Conservation (phyloP, 2,329 filamentous ascomycete genomes). For the Exophiala sideris region DNA sequence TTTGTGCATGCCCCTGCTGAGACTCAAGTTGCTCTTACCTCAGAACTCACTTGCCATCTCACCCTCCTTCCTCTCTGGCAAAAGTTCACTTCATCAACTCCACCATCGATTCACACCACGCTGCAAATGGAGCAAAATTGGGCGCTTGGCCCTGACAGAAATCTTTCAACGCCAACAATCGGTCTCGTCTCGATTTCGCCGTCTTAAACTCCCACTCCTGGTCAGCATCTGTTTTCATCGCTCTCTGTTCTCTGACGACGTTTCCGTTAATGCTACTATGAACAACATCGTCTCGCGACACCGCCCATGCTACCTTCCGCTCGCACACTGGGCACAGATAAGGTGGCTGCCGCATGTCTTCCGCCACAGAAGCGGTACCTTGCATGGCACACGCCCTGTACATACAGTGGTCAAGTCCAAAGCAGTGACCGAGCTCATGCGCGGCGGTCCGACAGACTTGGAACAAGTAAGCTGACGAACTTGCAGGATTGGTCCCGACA, state of each 20-base stretch:
- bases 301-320: constrained; percentile 47
- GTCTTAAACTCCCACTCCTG: background rate
- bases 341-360: constrained; percentile 61
- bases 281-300: background rate
- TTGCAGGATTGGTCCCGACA: background rate
- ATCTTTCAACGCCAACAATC: background rate
- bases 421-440: constrained; percentile 67
- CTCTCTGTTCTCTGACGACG: background rate
- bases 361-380: constrained; percentile 53
- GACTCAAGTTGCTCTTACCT: too few species aligned
- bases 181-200: background rate
- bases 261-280: background rate
- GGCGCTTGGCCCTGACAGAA: background rate
- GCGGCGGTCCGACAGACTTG: constrained; percentile 56
- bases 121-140: background rate
- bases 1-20: too few species aligned
- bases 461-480: constrained; percentile 52
- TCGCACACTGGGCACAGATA: constrained; percentile 61
- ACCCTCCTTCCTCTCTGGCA: too few species aligned
- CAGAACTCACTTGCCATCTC: too few species aligned
- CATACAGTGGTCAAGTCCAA: constrained; percentile 63
- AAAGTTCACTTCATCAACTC: background rate
- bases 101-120: background rate
- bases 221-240: background rate
- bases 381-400: constrained; percentile 61